A percentile compares a stretch with the other conserved stretches of the same genome.
Conservation (phyloP, 208 protist species). For the Trypanosoma theileri region DNA sequence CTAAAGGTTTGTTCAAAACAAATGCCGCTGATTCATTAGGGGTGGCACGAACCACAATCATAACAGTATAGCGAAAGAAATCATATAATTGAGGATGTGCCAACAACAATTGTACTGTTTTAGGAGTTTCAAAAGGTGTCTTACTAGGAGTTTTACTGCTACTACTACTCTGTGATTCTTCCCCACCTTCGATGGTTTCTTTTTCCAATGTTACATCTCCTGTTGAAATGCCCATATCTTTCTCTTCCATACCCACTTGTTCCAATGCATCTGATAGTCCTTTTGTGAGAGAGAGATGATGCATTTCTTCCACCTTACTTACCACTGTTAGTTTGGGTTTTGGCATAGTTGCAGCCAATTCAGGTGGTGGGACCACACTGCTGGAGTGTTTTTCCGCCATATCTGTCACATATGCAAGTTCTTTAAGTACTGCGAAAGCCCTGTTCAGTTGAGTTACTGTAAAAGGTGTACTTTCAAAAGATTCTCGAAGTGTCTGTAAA, state of each 20-base stretch:
- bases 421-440: constrained; percentile 74
- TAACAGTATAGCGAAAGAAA: constrained; percentile 67
- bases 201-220: constrained; percentile 22
- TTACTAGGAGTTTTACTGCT: constrained; percentile 1
- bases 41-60: constrained; percentile 68
- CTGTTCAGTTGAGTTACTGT: constrained; percentile 63
- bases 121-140: constrained; percentile 29
- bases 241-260: constrained; percentile 24
- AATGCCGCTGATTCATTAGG: constrained; percentile 65
- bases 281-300: constrained; percentile 50
- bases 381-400: constrained; percentile 15
- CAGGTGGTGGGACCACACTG: constrained; percentile 4
- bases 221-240: constrained; percentile 9
- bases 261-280: constrained; percentile 48
- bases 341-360: constrained; percentile 12
- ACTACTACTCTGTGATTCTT: background rate
- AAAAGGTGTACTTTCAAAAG: constrained; percentile 70
- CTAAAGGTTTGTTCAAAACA: constrained; percentile 72
- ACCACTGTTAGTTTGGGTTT: constrained; percentile 37
- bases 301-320: constrained; percentile 39
- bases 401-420: constrained; percentile 62
- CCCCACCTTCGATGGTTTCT: constrained; percentile 6
- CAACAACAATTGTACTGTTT: constrained; percentile 67
- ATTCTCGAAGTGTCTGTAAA: constrained; percentile 32
- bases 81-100: constrained; percentile 67